These are phyloP conservation scores for Botryotinia narcissicola DNA, from an alignment of 2,329 filamentous ascomycete genomes.

Conservation along the genomic window DNA sequence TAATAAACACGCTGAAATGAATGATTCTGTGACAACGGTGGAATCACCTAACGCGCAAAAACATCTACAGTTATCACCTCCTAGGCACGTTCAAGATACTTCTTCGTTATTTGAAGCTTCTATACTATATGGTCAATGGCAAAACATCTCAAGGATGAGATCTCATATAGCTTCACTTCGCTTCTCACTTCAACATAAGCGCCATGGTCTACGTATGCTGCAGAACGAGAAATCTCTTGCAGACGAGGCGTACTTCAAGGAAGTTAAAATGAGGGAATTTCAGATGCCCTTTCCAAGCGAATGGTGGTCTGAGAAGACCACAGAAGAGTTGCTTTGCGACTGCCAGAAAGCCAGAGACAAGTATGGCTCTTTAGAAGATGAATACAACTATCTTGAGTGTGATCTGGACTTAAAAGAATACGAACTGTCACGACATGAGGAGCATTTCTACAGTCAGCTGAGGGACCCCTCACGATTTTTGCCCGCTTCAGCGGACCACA, in stretches of 20 bases:
- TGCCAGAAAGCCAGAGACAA: constrained; percentile 24
- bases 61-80: neutral
- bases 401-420: constrained; percentile 23
- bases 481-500: fast-evolving
- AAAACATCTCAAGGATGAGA: neutral
- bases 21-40: neutral
- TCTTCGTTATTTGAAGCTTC: neutral
- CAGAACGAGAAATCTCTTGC: constrained; percentile 19
- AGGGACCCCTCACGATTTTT: neutral
- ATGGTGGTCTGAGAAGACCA: neutral
- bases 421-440: constrained; percentile 20
- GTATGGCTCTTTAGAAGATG: constrained; percentile 30
- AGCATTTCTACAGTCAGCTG: constrained; percentile 18
- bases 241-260: constrained; percentile 23
- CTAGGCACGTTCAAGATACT: neutral
- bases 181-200: neutral
- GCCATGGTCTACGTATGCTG: neutral
- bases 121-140: neutral
- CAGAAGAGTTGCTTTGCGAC: neutral
- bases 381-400: constrained; percentile 28
- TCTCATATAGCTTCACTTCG: neutral
- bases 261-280: neutral
- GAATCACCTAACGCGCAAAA: neutral
- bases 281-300: neutral
- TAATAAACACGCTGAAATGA: neutral